Evolutionary conservation across 2,329 filamentous ascomycete species (phyloP), one percentile per base, ranked within the genome.

Genomic region (Aspergillus novoparasiticus): DNA sequence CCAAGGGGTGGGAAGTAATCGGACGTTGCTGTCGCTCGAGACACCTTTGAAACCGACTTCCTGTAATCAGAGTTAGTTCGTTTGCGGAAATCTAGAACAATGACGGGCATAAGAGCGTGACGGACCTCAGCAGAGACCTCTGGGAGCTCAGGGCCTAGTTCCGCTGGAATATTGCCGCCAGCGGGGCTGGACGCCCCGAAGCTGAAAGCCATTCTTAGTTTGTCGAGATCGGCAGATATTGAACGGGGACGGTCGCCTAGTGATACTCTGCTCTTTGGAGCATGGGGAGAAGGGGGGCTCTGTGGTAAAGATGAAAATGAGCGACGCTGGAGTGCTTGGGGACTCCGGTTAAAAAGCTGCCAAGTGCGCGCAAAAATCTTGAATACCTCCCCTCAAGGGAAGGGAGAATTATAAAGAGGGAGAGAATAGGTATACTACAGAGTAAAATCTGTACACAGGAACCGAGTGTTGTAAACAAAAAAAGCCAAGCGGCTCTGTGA

Each of bases 121-220:
- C 71, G 68, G 80, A 93, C 91, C 84, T 97, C 92, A 68, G 93
- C 94, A 76, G 90, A 87, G 69, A 97, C 90, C 68, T 93, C 89
- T 69, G 89, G 84, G 60, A 97, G 83, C 72, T 93, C 88, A 57
- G 87, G 83, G 48, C 90, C 91, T 66, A 79, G 75, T 74, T 85
- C 82, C 58, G 78, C 76, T 65, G 75, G 75, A 53, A 69, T 72
- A 66, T 72, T 76, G 63, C 79, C 71, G 58, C 65, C 80, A 66
- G 79, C 76, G 74, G 81, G 77, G 74, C 76, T 77, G 68, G 79
- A 81, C 60, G 77, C 79, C 60, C 82, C 76, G 76, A 89, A 89
- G 76, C 84, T 82, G 78, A 91, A 91, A 61, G 89, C 87, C 89
- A 92, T 81, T 66, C 71, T 82, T 64, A 79, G 68, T 64, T 68